Conservation (phyloP, 2,329 filamentous ascomycete genomes). For the Monosporascus sp. region DNA sequence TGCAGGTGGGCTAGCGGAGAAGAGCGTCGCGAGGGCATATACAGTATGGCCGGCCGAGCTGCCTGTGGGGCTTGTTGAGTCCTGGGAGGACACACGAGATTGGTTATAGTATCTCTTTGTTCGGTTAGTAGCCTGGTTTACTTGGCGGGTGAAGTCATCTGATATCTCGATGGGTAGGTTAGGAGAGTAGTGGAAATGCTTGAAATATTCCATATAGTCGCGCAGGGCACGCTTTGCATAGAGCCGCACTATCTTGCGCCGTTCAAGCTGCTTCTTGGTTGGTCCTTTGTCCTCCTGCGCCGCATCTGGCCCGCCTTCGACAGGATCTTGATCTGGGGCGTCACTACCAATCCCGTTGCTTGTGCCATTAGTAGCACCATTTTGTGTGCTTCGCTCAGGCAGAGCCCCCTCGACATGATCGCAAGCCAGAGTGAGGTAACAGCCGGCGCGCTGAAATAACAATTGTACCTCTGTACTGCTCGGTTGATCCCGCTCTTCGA, state of each 20-base stretch:
- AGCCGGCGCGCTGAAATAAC: conserved; percentile 68
- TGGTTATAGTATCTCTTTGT: conserved; percentile 23
- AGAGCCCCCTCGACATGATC: conserved; percentile 56
- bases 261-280: conserved; percentile 38
- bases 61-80: conserved; percentile 25
- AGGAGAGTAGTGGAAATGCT: conserved; percentile 73
- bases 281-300: conserved; percentile 10
- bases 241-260: conserved; percentile 63
- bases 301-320: conserved; percentile 7
- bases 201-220: conserved; percentile 68
- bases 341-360: conserved; percentile 6
- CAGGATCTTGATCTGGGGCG: background rate
- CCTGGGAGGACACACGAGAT: conserved; percentile 38
- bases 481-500: conserved; percentile 51
- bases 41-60: conserved; percentile 30
- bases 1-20: conserved; percentile 59
- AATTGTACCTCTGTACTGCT: conserved; percentile 70
- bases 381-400: conserved; percentile 7
- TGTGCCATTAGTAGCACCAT: conserved; percentile 10
- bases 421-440: conserved; percentile 67
- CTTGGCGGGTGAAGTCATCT: conserved; percentile 50
- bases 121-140: conserved; percentile 44
- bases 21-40: conserved; percentile 56
- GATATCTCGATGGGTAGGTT: conserved; percentile 56
- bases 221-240: conserved; percentile 71